Conservation (phyloP, 164 flowering plant species). For the Vitis labrusca region DNA sequence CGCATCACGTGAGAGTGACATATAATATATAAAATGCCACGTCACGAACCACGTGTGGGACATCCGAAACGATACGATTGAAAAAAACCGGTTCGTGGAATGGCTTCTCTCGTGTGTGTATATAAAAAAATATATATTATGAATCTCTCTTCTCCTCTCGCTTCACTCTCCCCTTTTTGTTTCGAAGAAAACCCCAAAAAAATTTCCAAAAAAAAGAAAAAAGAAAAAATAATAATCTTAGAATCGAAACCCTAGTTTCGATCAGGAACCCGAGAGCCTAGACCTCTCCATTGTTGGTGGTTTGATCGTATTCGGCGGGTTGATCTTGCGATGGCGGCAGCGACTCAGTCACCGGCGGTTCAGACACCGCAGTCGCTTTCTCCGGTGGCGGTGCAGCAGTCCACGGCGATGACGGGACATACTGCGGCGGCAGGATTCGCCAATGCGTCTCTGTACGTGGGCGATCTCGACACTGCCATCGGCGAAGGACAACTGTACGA, state of each 20-base stretch:
- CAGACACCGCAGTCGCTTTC: constrained; percentile 6
- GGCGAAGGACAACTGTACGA: constrained; percentile 52
- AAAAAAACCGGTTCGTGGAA: too few relatives aligned
- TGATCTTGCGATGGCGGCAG: constrained; percentile 11
- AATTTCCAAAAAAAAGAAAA: not conserved
- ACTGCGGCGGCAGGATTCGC: constrained; percentile 20
- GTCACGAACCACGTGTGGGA: too few relatives aligned
- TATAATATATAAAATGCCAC: too few relatives aligned
- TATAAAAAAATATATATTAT: too few relatives aligned
- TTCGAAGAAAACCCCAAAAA: not conserved
- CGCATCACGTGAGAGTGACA: too few relatives aligned
- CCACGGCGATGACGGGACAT: not conserved
- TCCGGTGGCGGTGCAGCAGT: not conserved
- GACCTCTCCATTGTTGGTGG: not conserved
- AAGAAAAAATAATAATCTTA: not conserved
- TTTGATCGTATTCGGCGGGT: not conserved
- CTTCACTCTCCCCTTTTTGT: too few relatives aligned
- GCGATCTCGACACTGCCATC: constrained; percentile 61
- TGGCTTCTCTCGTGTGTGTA: too few relatives aligned
- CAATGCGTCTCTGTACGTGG: constrained; percentile 66
- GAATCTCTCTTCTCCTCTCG: too few relatives aligned
- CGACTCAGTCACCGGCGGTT: not conserved
- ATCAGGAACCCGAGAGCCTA: not conserved
- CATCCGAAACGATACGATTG: too few relatives aligned
- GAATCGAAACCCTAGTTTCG: constrained; percentile 1